These are phyloP conservation scores for Takashimella tepidaria DNA, from an alignment of 1,284 basidiomycete species.

Conservation along the genomic window DNA sequence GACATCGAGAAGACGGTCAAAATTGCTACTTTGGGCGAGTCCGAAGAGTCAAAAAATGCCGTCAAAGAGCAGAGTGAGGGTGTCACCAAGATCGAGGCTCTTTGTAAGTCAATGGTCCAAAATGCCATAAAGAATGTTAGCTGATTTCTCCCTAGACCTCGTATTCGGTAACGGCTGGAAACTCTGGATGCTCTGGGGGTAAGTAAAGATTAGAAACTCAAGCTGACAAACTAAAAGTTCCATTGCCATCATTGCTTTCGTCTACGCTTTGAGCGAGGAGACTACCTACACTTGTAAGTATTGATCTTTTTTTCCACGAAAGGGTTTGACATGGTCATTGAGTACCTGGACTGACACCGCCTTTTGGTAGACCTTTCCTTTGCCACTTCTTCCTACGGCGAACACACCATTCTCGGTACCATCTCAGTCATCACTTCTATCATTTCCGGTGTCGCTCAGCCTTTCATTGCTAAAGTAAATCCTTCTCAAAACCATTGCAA, in stretches of 20 bases:
- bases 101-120: slow-evolving; percentile 24
- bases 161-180: slow-evolving; percentile 26
- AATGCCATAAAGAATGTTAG: background rate
- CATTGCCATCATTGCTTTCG: slow-evolving; percentile 28
- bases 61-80: slow-evolving; percentile 30
- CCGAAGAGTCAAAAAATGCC: slow-evolving; percentile 1
- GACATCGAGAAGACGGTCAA: background rate
- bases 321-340: background rate
- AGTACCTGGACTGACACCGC: background rate
- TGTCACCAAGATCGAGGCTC: slow-evolving; percentile 38
- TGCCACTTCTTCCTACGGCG: slow-evolving; percentile 39
- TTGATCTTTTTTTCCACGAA: background rate
- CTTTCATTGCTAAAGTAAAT: slow-evolving; percentile 39
- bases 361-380: slow-evolving; percentile 26
- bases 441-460: slow-evolving; percentile 37
- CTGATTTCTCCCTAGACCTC: slow-evolving; percentile 16
- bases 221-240: slow-evolving; percentile 3
- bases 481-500: slow-evolving; percentile 3
- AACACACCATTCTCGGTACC: slow-evolving; percentile 41
- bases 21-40: background rate
- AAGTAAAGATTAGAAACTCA: slow-evolving; percentile 1
- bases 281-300: slow-evolving; percentile 27
- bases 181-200: slow-evolving; percentile 28
- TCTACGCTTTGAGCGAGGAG: slow-evolving; percentile 24
- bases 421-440: slow-evolving; percentile 39